phyloP scores from a whole-genome alignment of 2,329 filamentous ascomycete genomes.

The Fusarium burgessii region DNA sequence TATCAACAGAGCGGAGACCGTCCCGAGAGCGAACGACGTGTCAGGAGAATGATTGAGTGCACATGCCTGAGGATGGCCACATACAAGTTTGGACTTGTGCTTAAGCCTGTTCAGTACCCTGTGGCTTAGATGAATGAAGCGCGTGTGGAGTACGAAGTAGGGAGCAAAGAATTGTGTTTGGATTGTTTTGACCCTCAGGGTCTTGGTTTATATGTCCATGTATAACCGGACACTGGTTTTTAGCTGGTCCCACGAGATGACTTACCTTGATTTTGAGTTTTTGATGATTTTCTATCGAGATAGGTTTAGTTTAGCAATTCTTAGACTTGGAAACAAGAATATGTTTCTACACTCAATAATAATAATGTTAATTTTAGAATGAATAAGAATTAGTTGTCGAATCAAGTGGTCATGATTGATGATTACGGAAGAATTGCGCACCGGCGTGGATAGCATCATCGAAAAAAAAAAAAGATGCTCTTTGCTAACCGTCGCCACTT shows the following conservation, averaged over 20 bases:
- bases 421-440: constrained; percentile 44
- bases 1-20: not conserved
- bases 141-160: not conserved
- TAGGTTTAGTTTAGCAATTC: not conserved
- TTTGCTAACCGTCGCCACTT: constrained; percentile 6
- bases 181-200: not conserved
- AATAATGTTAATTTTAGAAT: not conserved
- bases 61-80: not conserved
- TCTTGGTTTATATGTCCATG: not conserved
- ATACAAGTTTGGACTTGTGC: not conserved
- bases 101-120: not conserved
- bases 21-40: not conserved
- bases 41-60: not conserved
- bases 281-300: not conserved
- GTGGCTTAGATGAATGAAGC: not conserved
- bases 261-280: not conserved
- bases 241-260: not conserved
- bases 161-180: not conserved
- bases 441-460: constrained; percentile 38
- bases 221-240: not conserved
- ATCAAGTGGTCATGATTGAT: not conserved
- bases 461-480: constrained; percentile 28
- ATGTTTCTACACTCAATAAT: not conserved
- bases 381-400: not conserved
- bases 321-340: not conserved